Evolutionary conservation across 2,329 filamentous ascomycete species (phyloP), one percentile per base, ranked within the genome.

Genomic region (Cordyceps cateniannulata): DNA sequence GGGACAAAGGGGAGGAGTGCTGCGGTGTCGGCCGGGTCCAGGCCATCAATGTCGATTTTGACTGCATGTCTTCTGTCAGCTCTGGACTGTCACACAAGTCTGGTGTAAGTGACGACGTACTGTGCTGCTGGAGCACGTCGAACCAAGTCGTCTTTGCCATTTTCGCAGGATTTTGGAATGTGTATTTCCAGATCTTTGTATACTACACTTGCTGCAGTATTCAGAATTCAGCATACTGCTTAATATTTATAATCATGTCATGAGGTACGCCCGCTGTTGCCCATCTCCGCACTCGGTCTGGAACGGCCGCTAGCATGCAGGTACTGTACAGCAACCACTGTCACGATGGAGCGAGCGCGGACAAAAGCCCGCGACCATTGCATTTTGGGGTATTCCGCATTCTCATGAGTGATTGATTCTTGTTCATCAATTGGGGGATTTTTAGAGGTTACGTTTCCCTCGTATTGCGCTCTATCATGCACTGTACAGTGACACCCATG

Each of bases 1-100:
- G 52, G 52, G 22, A 61, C 49, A 38, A 52, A 58, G 18, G 60
- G 47, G 12, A 62, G 47, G n/a, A 58, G 47, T 2, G 25, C 32
- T 8, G 44, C 27, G 29, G 68, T 69, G 57, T 68, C 68, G 9
- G 61, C 54, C 9, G 66, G 65, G 47, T 69, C 65, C 60, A 69
- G 59, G 59, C 53, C 51, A 25, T 61, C 60, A 29, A 61, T 52
- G 16, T 52, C 53, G 35, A 58, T 52, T 32, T 62, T 62, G 51
- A 62, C 53, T 52, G n/a, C 3, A 24, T 38, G 18, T 22, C 2
- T 8, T 4, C 18, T 24, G 20, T 25, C 18, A 47, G 10, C 12
- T 20, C 12, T 6, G 25, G 16, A 16, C 12, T 6, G 38, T 8
- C n/a, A n/a, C n/a, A n/a, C n/a, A n/a, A n/a, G 16, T 42, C 38